phyloP scores from a whole-genome alignment of 2,329 filamentous ascomycete genomes.

The Cercospora nicotianae region DNA sequence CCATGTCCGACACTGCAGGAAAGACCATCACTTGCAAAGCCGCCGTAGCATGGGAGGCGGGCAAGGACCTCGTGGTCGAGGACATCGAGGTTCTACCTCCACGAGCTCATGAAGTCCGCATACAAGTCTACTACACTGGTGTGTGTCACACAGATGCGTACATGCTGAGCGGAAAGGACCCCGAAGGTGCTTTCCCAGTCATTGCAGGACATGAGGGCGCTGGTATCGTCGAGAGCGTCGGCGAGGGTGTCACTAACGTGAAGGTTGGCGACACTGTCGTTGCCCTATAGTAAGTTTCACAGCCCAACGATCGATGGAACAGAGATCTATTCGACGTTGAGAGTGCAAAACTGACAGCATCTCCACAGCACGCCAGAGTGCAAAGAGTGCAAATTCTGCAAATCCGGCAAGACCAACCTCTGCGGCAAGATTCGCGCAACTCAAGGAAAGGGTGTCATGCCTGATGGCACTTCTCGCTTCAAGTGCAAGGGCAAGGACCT shows the following conservation, averaged over 20 bases:
- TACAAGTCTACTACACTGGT: conserved; percentile 95
- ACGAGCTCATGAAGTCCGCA: conserved; percentile 89
- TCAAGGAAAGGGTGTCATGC: conserved; percentile 94
- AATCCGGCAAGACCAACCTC: conserved; percentile 97
- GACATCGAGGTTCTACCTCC: conserved; percentile 90
- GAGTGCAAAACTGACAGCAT: not conserved
- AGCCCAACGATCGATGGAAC: not conserved
- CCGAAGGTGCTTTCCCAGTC: conserved; percentile 89
- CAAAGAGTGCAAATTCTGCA: conserved; percentile 98
- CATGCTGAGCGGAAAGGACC: conserved; percentile 93
- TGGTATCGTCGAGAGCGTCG: conserved; percentile 88
- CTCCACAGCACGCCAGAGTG: conserved; percentile 83
- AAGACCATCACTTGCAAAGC: conserved; percentile 90
- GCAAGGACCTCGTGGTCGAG: conserved; percentile 84
- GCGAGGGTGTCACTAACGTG: conserved; percentile 91
- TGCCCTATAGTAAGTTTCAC: conserved; percentile 70
- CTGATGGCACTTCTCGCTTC: conserved; percentile 93
- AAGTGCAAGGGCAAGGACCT: conserved; percentile 92
- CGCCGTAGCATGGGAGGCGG: conserved; percentile 95
- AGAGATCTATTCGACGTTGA: not conserved
- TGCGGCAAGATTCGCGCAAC: conserved; percentile 98
- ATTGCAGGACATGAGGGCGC: conserved; percentile 89
- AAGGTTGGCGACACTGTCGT: conserved; percentile 91
- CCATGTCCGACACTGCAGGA: conserved; percentile 56
- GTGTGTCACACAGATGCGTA: conserved; percentile 96